These are phyloP conservation scores for Lachnellula suecica DNA, from an alignment of 2,329 filamentous ascomycete species.

Conservation along the genomic window DNA sequence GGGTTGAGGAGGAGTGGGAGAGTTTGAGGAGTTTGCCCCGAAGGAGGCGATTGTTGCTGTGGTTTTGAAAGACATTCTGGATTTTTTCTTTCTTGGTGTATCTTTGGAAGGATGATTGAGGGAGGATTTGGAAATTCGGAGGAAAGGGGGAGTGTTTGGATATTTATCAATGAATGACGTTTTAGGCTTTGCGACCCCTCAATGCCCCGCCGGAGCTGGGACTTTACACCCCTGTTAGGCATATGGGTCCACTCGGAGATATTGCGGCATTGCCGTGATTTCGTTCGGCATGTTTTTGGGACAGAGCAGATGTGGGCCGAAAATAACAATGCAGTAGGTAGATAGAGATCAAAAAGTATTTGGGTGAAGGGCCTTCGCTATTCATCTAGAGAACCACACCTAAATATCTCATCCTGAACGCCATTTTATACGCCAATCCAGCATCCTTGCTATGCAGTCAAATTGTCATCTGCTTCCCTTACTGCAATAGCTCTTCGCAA, in stretches of 20 bases:
- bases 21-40: slow-evolving; percentile 95
- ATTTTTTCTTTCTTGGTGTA: background rate
- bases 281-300: slow-evolving; percentile 9
- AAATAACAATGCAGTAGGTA: background rate
- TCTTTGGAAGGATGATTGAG: background rate
- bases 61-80: slow-evolving; percentile 79
- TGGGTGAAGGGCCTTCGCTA: background rate
- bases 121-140: background rate
- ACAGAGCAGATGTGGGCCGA: background rate
- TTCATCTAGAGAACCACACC: background rate
- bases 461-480: slow-evolving; percentile 11
- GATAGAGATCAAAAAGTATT: background rate
- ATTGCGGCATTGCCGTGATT: slow-evolving; percentile 15
- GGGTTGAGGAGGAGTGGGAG: slow-evolving; percentile 79
- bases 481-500: slow-evolving; percentile 81
- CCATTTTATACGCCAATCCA: slow-evolving; percentile 30
- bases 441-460: slow-evolving; percentile 22
- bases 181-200: slow-evolving; percentile 27
- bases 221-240: slow-evolving; percentile 20
- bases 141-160: background rate
- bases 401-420: slow-evolving; percentile 18
- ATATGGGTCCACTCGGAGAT: slow-evolving; percentile 22
- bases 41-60: slow-evolving; percentile 89
- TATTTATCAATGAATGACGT: slow-evolving; percentile 21
- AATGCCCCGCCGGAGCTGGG: slow-evolving; percentile 15